phyloP scores from a whole-genome alignment of 768 basidiomycete genomes.

The Candolleomyces eurysporus region DNA sequence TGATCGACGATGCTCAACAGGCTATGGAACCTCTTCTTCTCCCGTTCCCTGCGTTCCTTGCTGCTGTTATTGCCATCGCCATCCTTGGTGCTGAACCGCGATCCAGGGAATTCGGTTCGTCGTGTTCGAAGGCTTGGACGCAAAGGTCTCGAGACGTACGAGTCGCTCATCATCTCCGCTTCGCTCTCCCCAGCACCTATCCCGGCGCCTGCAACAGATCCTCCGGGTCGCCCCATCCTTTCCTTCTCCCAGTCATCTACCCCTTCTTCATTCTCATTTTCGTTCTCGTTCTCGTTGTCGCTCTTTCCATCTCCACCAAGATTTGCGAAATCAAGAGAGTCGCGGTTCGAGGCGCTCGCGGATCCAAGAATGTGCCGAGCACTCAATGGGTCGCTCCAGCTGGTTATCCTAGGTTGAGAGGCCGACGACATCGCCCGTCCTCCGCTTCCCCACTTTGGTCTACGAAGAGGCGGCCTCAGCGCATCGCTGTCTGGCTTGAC shows the following conservation, averaged over 20 bases:
- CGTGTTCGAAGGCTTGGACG: neutral
- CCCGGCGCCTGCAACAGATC: neutral
- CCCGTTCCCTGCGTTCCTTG: conserved; percentile 13
- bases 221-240: neutral
- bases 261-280: neutral
- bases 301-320: neutral
- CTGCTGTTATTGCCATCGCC: neutral
- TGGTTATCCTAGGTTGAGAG: conserved; percentile 11
- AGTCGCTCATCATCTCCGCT: conserved; percentile 2
- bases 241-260: neutral
- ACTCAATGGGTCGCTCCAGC: conserved; percentile 25
- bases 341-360: neutral
- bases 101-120: neutral
- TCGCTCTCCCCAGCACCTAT: neutral
- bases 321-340: neutral
- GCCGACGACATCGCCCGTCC: conserved; percentile 1
- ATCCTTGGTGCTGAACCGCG: neutral
- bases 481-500: no score
- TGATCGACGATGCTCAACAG: conserved; percentile 26
- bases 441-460: no score
- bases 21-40: conserved; percentile 28
- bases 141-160: neutral
- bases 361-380: conserved; percentile 10
- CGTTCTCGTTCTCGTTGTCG: neutral
- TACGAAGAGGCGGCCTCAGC: no score